Base-by-base conservation (phyloP, 768 basidiomycete species). In the Podaxis sp. region DNA sequence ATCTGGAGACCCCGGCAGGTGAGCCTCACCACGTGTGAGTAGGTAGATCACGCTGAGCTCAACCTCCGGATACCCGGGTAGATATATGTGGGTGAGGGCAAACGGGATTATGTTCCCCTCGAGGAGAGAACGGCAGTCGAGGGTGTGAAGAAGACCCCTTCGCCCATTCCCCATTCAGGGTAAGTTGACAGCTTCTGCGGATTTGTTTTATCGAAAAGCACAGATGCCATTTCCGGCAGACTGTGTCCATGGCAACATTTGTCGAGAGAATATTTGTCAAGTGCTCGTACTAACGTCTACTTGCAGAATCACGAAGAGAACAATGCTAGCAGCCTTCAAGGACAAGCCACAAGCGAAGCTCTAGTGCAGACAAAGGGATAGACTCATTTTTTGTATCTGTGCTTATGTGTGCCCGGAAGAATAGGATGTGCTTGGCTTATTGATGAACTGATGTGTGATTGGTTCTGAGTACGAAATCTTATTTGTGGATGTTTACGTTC, bases 1-100 rank as follows among this genome's bases (percentile, higher is more conserved):
- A 96, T 96, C 65, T 96, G 95, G 93, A 82, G 91, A 48, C 92
- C 91, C 37, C 79, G 89, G 67, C 91, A 93, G 80, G 88, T 89
- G 72, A 60, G 75, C 65, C 57, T 53, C 37, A 51, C 55, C 57
- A 54, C 59, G 64, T 59, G 54, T 57, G 51, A 25, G 48, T 57
- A 44, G 42, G 46, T 51, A 53, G 32, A 32, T 53, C 50, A 51
- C 0, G 4, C 7, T 27, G 40, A 38, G 50, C 40, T 63, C 63
- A 57, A 52, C 53, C 9, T 44, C 44, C 40, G 50, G 55, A 50
- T 47, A 25, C 36, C 40, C 51, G 46, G 61, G 28, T 63, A 92
- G 88, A 83, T 95, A 55, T 96, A 91, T 67, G 82, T 93, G 14
- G 94, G 94, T 4, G 74, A 83, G 5, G 74, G 80, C 14, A 87